Conservation (phyloP, 2,329 filamentous ascomycete species). For the Fonsecaea erecta region DNA sequence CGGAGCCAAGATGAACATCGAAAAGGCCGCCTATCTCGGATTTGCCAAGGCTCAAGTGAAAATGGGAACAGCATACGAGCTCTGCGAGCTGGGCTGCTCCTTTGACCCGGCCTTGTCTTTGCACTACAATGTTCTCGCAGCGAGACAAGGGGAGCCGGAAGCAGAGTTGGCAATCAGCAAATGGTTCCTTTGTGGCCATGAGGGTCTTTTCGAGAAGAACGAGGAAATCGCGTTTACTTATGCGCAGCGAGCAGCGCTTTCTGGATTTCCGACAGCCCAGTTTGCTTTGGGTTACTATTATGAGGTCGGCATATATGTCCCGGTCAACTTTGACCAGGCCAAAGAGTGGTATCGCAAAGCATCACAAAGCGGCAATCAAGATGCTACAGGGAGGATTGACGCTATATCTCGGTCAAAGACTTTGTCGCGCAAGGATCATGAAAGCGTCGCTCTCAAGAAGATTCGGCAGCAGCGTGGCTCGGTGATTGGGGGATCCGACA, state of each 20-base stretch:
- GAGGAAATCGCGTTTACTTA: conserved; percentile 92
- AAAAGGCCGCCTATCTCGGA: conserved; percentile 93
- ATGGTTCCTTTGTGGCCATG: conserved; percentile 97
- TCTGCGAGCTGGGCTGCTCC: conserved; percentile 90
- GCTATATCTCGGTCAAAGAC: conserved; percentile 82
- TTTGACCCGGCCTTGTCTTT: conserved; percentile 91
- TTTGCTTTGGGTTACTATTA: conserved; percentile 98
- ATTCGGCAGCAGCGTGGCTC: conserved; percentile 84
- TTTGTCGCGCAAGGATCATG: conserved; percentile 87
- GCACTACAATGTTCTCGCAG: conserved; percentile 93
- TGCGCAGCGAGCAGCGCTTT: conserved; percentile 80
- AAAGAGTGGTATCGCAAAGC: conserved; percentile 89
- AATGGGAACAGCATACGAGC: conserved; percentile 94
- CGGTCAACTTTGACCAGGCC: conserved; percentile 81
- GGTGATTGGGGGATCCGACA: conserved; percentile 38
- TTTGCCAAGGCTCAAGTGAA: conserved; percentile 97
- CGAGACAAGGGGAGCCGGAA: conserved; percentile 88
- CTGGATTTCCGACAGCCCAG: conserved; percentile 84
- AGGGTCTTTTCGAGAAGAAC: conserved; percentile 91
- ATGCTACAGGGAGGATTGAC: conserved; percentile 80
- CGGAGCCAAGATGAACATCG: conserved; percentile 82
- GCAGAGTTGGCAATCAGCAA: conserved; percentile 96
- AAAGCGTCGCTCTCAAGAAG: conserved; percentile 82
- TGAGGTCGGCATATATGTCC: conserved; percentile 91
- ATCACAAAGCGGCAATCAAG: conserved; percentile 86